Percentiles rank a stretch among this genome's conserved stretches.
Conservation (phyloP, 371 early-diverging fungal species). For the Globomyces sp. region DNA sequence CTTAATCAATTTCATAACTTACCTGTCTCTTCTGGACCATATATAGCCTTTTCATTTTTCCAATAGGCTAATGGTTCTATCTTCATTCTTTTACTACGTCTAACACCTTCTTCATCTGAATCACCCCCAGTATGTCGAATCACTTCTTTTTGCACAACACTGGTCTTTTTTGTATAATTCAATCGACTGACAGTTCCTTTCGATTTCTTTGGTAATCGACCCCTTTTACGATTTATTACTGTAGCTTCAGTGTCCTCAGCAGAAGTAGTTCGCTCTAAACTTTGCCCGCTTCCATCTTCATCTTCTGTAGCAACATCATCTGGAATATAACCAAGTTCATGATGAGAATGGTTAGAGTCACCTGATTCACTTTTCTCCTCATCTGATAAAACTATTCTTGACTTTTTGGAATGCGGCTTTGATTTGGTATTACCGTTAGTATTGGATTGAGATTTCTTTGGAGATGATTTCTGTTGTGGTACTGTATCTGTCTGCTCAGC, state of each 20-base stretch:
- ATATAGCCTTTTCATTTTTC: constrained; percentile 35
- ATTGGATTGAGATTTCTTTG: no score
- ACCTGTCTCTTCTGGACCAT: constrained; percentile 20
- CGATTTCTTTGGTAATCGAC: neutral
- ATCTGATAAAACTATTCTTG: no score
- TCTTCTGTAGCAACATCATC: no score
- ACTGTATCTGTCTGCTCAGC: no score
- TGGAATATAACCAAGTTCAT: no score
- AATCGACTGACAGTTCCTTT: neutral
- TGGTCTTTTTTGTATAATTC: neutral
- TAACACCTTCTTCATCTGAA: constrained; percentile 19
- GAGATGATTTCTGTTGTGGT: no score
- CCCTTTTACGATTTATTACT: neutral
- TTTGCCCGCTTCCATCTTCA: no score
- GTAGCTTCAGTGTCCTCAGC: neutral
- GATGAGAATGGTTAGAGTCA: no score
- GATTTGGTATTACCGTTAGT: no score
- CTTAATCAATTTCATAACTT: constrained; percentile 15
- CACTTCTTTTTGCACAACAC: neutral
- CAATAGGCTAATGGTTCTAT: constrained; percentile 37
- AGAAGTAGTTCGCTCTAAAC: no score
- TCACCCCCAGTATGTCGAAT: neutral
- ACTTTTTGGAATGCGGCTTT: no score
- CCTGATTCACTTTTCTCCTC: no score
- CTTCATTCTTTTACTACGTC: constrained; percentile 33